These are phyloP conservation scores for Epichloe sp. DNA, from an alignment of 2,329 filamentous ascomycete genomes.

Conservation along the genomic window DNA sequence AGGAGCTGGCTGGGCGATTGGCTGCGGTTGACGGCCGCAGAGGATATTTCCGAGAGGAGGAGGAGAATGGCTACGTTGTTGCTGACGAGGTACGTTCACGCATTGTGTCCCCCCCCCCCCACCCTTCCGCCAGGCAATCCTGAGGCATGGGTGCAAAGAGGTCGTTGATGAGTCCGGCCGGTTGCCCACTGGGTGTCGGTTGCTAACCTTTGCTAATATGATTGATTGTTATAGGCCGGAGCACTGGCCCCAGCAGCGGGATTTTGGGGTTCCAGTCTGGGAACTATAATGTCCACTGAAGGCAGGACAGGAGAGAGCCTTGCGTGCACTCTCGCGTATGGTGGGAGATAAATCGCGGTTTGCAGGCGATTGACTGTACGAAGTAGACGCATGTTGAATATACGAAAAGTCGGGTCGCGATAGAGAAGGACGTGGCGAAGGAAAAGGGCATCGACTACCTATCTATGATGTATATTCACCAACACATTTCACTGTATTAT, in stretches of 20 bases:
- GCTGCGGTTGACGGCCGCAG: constrained; percentile 31
- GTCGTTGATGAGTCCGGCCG: no score
- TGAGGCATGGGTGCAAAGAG: no score
- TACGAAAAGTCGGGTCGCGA: no score
- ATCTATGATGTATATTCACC: background rate
- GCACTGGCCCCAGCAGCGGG: constrained; percentile 26
- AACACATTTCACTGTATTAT: background rate
- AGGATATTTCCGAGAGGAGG: constrained; percentile 23
- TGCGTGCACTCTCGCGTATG: background rate
- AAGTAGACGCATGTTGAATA: background rate
- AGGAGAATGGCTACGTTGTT: constrained; percentile 26
- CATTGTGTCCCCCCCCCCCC: background rate
- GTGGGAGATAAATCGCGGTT: background rate
- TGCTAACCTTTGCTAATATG: constrained; percentile 5
- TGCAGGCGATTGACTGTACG: background rate
- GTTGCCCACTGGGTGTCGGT: background rate
- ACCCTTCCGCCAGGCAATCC: background rate
- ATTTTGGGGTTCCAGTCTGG: constrained; percentile 30
- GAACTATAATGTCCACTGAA: constrained; percentile 17
- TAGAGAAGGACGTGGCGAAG: background rate
- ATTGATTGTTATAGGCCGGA: constrained; percentile 17
- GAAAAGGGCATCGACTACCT: background rate
- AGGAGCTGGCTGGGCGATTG: constrained; percentile 31
- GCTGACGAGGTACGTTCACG: constrained; percentile 26
- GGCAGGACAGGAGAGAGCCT: background rate